Conservation (phyloP, 805 yeast species). For the Metschnikowia henanensis region DNA sequence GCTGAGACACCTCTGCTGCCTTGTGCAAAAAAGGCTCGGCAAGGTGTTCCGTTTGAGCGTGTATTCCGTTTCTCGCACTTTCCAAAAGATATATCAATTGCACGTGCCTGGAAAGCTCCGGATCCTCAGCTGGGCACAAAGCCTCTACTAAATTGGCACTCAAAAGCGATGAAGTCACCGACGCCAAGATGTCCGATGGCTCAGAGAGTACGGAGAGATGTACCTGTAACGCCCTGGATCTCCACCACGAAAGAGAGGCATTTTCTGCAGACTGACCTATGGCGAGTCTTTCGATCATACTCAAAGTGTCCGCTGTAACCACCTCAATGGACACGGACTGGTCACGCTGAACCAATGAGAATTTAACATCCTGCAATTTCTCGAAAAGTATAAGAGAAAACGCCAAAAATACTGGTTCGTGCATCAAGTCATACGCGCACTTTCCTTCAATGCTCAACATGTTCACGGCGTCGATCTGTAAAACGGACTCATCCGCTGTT, state of each 20-base stretch:
- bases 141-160: constrained; percentile 30
- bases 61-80: constrained; percentile 60
- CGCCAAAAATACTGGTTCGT: constrained; percentile 36
- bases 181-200: constrained; percentile 49
- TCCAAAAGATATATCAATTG: constrained; percentile 61
- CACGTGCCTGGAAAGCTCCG: constrained; percentile 34
- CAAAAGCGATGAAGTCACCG: constrained; percentile 43
- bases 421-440: constrained; percentile 56
- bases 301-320: constrained; percentile 18
- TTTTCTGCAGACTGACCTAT: constrained; percentile 28
- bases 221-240: constrained; percentile 63
- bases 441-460: constrained; percentile 63
- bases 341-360: constrained; percentile 43
- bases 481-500: constrained; percentile 16
- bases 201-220: constrained; percentile 68
- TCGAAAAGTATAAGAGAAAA: constrained; percentile 34
- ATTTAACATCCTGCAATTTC: constrained; percentile 40
- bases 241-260: constrained; percentile 72
- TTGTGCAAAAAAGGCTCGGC: constrained; percentile 53
- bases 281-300: constrained; percentile 9
- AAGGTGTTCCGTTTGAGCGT: constrained; percentile 63
- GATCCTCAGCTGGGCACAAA: constrained; percentile 28
- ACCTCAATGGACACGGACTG: constrained; percentile 26
- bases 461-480: constrained; percentile 34
- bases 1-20: constrained; percentile 58